Base-by-base conservation (phyloP, 495 filamentous ascomycete species). In the Clavariopsis aquatica region DNA sequence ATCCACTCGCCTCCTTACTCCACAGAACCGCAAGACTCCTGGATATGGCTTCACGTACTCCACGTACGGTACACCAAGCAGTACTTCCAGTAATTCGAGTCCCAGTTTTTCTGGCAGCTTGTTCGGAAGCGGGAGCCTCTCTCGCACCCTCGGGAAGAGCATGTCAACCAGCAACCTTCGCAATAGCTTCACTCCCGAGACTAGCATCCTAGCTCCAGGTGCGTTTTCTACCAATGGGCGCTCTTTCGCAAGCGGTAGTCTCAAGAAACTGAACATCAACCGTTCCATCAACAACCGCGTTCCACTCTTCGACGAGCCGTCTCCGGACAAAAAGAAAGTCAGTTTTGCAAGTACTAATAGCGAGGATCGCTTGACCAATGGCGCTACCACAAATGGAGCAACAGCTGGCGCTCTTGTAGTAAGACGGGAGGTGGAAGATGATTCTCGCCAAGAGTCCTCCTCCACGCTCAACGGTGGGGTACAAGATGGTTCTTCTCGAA, bases 201-300 rank as follows among this genome's bases (percentile, higher is more conserved):
- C 96, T 67, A 96, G 92, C 72, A 85, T 97, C 53, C 81, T 98
- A 24, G 83, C 87, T 3, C 91, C 93, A 0, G 91, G 91, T 31
- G 91, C 94, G 1, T 90, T 98, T 74, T 90, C 91, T 20, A 81
- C 87, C 26, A 86, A 82, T 46, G 83, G 83, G 29, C 82, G 85
- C 29, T 82, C 84, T 47, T 85, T 82, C 10, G 85, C 79, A 60
- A 78, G 79, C 34, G 85, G 86, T 29, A 91, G 83, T 71, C 78
- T 97, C 70, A 96, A 96, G 80, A 90, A 89, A 66, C 82, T 98
- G 52, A 86, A 91, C 29, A 96, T 98, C 72, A 91, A 96, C 69
- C 88, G 89, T 59, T 89, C 86, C 66, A 78, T 98, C 72, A 85
- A 85, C 29, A 87, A 83, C 92, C 76, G 75, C 76, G 19, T 76